Percentiles rank a stretch among this genome's conserved stretches.
These are phyloP conservation scores for Taiozyma sp. DNA, from an alignment of 1,139 yeast species.

Conservation along the genomic window DNA sequence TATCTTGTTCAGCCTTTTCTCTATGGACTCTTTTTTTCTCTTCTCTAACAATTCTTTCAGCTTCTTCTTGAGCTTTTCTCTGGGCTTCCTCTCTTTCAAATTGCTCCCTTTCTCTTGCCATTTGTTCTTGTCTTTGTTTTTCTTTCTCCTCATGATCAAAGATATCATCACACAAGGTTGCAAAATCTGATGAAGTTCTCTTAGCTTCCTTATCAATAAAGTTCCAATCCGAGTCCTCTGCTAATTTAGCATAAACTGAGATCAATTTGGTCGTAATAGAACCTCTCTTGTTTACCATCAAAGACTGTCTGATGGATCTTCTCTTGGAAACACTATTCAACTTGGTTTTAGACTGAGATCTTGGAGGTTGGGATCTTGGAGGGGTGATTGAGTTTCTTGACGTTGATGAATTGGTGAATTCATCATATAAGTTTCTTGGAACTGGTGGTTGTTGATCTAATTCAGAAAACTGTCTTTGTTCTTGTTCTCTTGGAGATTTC, in stretches of 20 bases:
- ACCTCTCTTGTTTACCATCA: slow-evolving; percentile 49
- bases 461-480: slow-evolving; percentile 5
- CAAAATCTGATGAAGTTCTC: slow-evolving; percentile 75
- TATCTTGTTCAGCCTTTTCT: slow-evolving; percentile 14
- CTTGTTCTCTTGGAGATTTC: slow-evolving; percentile 20
- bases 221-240: slow-evolving; percentile 62
- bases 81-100: slow-evolving; percentile 37
- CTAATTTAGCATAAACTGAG: slow-evolving; percentile 66
- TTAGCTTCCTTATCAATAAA: slow-evolving; percentile 69
- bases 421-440: slow-evolving; percentile 30
- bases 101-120: slow-evolving; percentile 32
- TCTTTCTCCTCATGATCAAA: slow-evolving; percentile 63
- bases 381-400: slow-evolving; percentile 5
- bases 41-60: slow-evolving; percentile 33
- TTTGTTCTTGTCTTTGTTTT: slow-evolving; percentile 48
- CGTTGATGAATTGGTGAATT: slow-evolving; percentile 24
- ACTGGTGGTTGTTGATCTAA: slow-evolving; percentile 30
- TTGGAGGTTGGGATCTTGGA: slow-evolving; percentile 5
- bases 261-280: slow-evolving; percentile 67
- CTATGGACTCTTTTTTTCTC: slow-evolving; percentile 17
- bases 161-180: slow-evolving; percentile 69
- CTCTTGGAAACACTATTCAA: slow-evolving; percentile 15
- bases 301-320: slow-evolving; percentile 29
- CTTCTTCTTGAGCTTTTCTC: slow-evolving; percentile 32
- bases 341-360: slow-evolving; percentile 19